These are phyloP conservation scores for Eragrostis tef DNA, from an alignment of 202 grass and related monocot genomes.

Conservation along the genomic window DNA sequence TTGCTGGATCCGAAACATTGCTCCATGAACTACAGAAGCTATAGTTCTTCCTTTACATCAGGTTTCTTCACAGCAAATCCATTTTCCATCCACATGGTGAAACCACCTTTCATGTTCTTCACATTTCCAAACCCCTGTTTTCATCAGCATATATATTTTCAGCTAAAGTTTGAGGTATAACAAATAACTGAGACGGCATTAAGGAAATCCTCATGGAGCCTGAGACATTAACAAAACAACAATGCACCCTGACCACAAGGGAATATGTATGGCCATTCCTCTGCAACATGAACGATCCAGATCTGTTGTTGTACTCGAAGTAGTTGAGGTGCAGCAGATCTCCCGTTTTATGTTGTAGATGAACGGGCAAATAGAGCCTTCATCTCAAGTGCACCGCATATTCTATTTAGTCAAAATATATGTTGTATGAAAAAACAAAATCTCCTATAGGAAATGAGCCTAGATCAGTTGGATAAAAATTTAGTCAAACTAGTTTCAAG, in stretches of 20 bases:
- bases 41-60: conserved; percentile 36
- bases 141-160: too few relatives aligned
- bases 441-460: too few relatives aligned
- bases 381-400: too few relatives aligned
- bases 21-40: background rate
- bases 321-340: too few relatives aligned
- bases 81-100: conserved; percentile 56
- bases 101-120: conserved; percentile 75
- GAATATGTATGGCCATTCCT: background rate
- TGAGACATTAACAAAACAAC: background rate
- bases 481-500: too few relatives aligned
- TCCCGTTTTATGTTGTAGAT: too few relatives aligned
- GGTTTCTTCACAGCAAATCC: conserved; percentile 44
- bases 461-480: too few relatives aligned
- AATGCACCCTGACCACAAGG: background rate
- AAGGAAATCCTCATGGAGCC: background rate
- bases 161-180: background rate
- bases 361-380: too few relatives aligned
- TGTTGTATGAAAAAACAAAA: too few relatives aligned
- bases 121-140: conserved; percentile 61
- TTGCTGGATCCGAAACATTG: background rate
- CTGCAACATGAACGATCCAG: too few relatives aligned
- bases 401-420: too few relatives aligned
- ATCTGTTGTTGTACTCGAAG: too few relatives aligned
- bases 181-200: background rate